Base-by-base conservation (phyloP, 352 stramenopile genomes). In the Globisporangium orthogonon region DNA sequence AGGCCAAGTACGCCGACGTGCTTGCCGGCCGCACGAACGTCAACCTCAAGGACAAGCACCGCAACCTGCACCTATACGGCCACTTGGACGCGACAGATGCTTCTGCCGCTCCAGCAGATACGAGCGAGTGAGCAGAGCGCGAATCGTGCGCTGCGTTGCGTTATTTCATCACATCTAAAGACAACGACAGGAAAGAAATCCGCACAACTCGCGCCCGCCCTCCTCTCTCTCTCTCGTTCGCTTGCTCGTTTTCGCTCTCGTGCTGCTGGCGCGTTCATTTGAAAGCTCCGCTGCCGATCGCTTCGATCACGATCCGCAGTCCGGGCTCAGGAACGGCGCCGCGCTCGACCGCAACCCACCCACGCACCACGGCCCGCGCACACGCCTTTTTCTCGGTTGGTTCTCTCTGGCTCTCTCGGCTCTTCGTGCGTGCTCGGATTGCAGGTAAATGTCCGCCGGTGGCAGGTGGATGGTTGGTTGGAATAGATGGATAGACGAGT, bases 11-110 rank as follows among this genome's bases (percentile, higher is more conserved):
- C 54, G 55, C 62, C 0, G 59, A 76, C 14, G 63, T 74, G 31
- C 69, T 93, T 30, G 58, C 62, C 3, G 54, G 71, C 54, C 76
- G 80, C 28, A 81, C 70, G 31, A 91, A 91, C 49, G 76, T 93
- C 23, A 77, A 93, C 52, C 51, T 93, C 43, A 93, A 93, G 67
- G 83, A 93, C 67, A 93, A 93, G 65, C 88, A 87, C 57, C 83
- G 83, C 43, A 93, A 93, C 56, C 41, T 93, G 39, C 41, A 76
- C 56, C 81, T 73, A 53, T 73, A 72, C 33, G 63, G 68, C 54
- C 73, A 67, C 46, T 60, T 87, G 6, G 44, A 49, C 23, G 23
- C 23, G 23, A 1, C 23, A 23, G 23, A 23, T 23, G 23, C 23
- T 23, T 23, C 15, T 3, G 14, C 14, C 7, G 30, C n/a, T 6